These are phyloP conservation scores for Pseudisothecium myosuroides DNA, from an alignment of 225 moss, liverwort and hornwort species.

Conservation along the genomic window DNA sequence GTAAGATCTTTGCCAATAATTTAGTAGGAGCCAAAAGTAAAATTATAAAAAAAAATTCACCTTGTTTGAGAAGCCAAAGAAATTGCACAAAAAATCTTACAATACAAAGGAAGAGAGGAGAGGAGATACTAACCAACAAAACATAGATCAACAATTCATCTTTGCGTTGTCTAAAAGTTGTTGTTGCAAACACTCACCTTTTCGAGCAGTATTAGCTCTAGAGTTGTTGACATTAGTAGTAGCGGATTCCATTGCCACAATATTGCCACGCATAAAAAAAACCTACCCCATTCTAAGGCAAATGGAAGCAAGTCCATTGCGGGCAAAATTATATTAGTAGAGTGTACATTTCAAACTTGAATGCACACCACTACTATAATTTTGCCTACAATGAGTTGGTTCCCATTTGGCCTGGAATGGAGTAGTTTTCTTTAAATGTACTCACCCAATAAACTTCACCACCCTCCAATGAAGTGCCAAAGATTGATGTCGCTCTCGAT, in stretches of 20 bases:
- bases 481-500: too few relatives aligned
- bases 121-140: background rate
- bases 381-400: too few relatives aligned
- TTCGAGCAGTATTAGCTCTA: accelerated
- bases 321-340: too few relatives aligned
- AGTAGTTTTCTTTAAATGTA: too few relatives aligned
- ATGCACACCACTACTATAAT: too few relatives aligned
- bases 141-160: background rate
- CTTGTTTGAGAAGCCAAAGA: background rate
- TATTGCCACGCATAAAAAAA: accelerated
- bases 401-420: too few relatives aligned
- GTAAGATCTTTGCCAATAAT: background rate
- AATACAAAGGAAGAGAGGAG: background rate
- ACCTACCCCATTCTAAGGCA: too few relatives aligned
- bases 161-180: background rate
- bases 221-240: background rate
- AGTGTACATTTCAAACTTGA: too few relatives aligned
- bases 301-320: too few relatives aligned
- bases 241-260: background rate
- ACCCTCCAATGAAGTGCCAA: background rate
- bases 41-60: background rate
- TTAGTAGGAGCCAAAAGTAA: background rate
- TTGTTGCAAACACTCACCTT: background rate
- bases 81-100: background rate
- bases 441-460: too few relatives aligned